Percentiles rank a stretch among this genome's conserved stretches.
Conservation (phyloP, 768 basidiomycete species). For the Boletus tomentosulus region DNA sequence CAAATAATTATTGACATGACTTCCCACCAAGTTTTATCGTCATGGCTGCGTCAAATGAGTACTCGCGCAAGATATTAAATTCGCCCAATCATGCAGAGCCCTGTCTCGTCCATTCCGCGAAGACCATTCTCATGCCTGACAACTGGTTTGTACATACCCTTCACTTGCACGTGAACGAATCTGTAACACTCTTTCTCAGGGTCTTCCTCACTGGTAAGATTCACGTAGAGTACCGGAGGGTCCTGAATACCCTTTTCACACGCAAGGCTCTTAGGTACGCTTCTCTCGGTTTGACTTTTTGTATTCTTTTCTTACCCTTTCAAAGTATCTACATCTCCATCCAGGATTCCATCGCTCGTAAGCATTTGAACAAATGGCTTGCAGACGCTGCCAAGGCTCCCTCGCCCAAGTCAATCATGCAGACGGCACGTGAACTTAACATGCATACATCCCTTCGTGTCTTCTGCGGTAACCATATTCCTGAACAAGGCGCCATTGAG, state of each 20-base stretch:
- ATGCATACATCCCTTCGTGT: slow-evolving; percentile 97
- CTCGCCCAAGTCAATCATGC: slow-evolving; percentile 67
- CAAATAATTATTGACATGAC: slow-evolving; percentile 6
- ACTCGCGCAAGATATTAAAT: slow-evolving; percentile 92
- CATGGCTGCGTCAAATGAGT: slow-evolving; percentile 93
- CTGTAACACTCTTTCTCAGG: slow-evolving; percentile 41
- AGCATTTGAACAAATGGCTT: slow-evolving; percentile 75
- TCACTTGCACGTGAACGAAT: background rate
- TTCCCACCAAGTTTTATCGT: slow-evolving; percentile 85
- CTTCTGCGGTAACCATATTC: slow-evolving; percentile 90
- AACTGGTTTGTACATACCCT: slow-evolving; percentile 64
- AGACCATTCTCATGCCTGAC: slow-evolving; percentile 75
- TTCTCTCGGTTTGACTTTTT: slow-evolving; percentile 1
- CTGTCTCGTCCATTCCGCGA: slow-evolving; percentile 89
- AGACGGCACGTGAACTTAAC: slow-evolving; percentile 88
- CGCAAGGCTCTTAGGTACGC: slow-evolving; percentile 84
- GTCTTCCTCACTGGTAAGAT: slow-evolving; percentile 95
- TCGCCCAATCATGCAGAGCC: slow-evolving; percentile 91
- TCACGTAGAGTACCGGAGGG: slow-evolving; percentile 91
- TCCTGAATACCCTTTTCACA: slow-evolving; percentile 89
- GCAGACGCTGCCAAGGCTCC: slow-evolving; percentile 45
- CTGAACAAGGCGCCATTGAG: slow-evolving; percentile 69
- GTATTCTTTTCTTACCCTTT: background rate
- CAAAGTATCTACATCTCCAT: slow-evolving; percentile 75
- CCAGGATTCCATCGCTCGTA: slow-evolving; percentile 79